Base-by-base conservation (phyloP, 768 basidiomycete genomes). In the Xanthoconium purpureum region DNA sequence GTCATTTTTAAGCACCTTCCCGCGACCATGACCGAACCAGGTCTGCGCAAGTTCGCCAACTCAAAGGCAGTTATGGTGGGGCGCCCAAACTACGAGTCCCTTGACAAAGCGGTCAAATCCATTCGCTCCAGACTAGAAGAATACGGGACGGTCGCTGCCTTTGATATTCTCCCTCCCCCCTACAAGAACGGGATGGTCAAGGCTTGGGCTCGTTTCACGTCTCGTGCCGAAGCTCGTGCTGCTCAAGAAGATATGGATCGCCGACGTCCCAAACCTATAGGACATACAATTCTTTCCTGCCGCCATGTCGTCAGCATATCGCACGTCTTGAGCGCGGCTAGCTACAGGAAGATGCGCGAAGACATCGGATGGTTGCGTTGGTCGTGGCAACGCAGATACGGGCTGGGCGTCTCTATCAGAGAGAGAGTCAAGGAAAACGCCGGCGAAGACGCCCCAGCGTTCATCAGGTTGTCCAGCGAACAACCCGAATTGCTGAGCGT, bases 1-100 rank as follows among this genome's bases (percentile, higher is more conserved):
- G 83, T 92, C 50, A 80, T 80, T 17, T 81, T 91, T 61, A 65
- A 67, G 6, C 76, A 79, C 6, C 64, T 90, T 6, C 85, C 87
- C 1, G 64, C 78, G 1, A 72, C 75, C 40, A 70, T 75, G 1
- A 72, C 66, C 1, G 68, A 77, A 20, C 66, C 75, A 17, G 75
- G 75, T 13, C 64, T 87, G 62, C 70, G 74, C 38, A 68, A 73
- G 29, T 83, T 83, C 56, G 77, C 77, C 5, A 65, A 71, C 1
- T 75, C 80, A 1, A 75, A 78, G 24, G 81, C 78, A 9, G 73
- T 82, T 44, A 79, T 85, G 71, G 68, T 83, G 61, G 77, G 77
- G 6, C 77, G 77, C 15, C 76, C 80, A 2, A 83, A 81, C 29
- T 82, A 81, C 50, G 30, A 56, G 0, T 73, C 66, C 0, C 66